A percentile compares a stretch with the other conserved stretches of the same genome.
These are phyloP conservation scores for Corymbia maculata DNA, from an alignment of 345 rosid species.

Conservation along the genomic window DNA sequence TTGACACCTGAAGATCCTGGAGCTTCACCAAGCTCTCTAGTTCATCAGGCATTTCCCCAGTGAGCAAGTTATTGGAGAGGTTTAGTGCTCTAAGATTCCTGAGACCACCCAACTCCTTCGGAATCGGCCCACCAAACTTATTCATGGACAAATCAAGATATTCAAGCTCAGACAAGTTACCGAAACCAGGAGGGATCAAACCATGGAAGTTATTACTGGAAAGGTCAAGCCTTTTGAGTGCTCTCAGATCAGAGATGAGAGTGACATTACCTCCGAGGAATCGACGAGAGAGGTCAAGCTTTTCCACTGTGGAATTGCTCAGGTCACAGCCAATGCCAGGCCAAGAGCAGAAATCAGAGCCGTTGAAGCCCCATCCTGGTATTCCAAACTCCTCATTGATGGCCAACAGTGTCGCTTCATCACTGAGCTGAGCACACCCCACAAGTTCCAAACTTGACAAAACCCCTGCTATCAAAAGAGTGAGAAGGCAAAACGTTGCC, in stretches of 20 bases:
- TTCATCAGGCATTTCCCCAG: constrained; percentile 58
- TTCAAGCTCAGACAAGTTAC: constrained; percentile 55
- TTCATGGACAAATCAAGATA: constrained; percentile 72
- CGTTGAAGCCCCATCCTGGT: constrained; percentile 76
- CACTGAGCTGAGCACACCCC: constrained; percentile 31
- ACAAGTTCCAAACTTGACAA: constrained; percentile 32
- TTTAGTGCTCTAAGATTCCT: constrained; percentile 44
- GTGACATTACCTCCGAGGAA: constrained; percentile 70
- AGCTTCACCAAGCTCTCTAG: constrained; percentile 47
- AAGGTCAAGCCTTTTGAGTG: constrained; percentile 53
- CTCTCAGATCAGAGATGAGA: constrained; percentile 59
- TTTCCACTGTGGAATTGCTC: constrained; percentile 57
- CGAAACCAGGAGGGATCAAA: constrained; percentile 54
- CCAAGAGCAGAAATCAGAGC: constrained; percentile 71
- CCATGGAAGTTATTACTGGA: constrained; percentile 67
- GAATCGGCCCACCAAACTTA: constrained; percentile 59
- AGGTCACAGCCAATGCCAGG: constrained; percentile 53
- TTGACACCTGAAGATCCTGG: constrained; percentile 62
- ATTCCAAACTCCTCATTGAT: constrained; percentile 61
- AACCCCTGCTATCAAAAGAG: constrained; percentile 18
- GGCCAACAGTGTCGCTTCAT: constrained; percentile 52
- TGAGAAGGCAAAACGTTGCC: not conserved
- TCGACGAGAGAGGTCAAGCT: constrained; percentile 70
- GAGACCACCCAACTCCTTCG: constrained; percentile 48
- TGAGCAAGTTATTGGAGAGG: constrained; percentile 56